phyloP scores from a whole-genome alignment of 768 basidiomycete genomes.

The Suillus brevipes region DNA sequence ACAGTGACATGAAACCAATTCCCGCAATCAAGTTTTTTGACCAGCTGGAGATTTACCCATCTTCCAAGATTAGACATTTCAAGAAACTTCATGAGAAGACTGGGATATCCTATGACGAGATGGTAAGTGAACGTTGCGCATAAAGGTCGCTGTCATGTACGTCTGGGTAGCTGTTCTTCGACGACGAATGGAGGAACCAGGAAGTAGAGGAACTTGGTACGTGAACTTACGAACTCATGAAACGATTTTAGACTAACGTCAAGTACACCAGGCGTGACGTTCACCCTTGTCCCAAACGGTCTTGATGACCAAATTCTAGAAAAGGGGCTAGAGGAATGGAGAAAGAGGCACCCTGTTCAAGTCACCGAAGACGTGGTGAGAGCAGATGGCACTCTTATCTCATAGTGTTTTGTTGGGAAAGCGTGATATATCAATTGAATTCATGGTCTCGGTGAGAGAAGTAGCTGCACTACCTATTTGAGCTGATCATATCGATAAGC shows the following conservation, averaged over 20 bases:
- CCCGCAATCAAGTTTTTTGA: conserved; percentile 66
- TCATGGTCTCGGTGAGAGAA: not conserved
- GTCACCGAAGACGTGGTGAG: not conserved
- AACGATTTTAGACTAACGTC: not conserved
- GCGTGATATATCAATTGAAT: not conserved
- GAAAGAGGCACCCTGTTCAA: conserved; percentile 41
- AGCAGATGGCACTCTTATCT: not conserved
- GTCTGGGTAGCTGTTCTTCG: conserved; percentile 58
- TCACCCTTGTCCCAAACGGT: conserved; percentile 68
- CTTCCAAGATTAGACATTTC: conserved; percentile 84
- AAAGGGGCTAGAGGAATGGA: conserved; percentile 72
- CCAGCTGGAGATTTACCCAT: conserved; percentile 74
- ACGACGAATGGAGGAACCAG: conserved; percentile 64
- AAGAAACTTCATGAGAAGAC: conserved; percentile 70
- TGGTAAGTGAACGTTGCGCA: conserved; percentile 46
- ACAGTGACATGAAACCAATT: conserved; percentile 28
- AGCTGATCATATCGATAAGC: not conserved
- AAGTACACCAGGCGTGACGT: conserved; percentile 65
- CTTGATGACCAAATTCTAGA: conserved; percentile 63
- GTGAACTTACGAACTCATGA: conserved; percentile 10
- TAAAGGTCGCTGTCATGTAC: not conserved
- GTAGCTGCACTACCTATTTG: not conserved
- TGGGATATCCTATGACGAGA: conserved; percentile 75
- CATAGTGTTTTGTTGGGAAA: not conserved
- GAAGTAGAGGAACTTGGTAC: conserved; percentile 57